phyloP scores from a whole-genome alignment of 805 yeast species.

The Cyberlindnera euphorbiiphila region DNA sequence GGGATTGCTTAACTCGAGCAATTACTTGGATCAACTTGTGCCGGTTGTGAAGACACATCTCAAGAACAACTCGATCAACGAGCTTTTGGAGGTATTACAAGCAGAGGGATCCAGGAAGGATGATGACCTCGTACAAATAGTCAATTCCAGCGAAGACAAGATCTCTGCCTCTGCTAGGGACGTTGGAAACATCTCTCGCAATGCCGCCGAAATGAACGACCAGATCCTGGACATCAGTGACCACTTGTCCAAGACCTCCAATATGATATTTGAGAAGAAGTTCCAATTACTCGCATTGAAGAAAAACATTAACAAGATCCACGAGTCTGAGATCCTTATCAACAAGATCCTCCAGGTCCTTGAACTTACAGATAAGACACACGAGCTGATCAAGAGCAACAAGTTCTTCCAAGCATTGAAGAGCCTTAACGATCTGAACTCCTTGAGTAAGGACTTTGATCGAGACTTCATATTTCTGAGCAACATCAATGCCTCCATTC shows the following conservation, averaged over 20 bases:
- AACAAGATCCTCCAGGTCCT: conserved; percentile 74
- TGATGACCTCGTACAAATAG: conserved; percentile 54
- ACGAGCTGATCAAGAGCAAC: conserved; percentile 69
- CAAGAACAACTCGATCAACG: conserved; percentile 48
- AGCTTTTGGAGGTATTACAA: conserved; percentile 52
- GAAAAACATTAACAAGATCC: conserved; percentile 61
- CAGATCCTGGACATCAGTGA: conserved; percentile 54
- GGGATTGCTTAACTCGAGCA: conserved; percentile 44
- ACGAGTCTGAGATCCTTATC: conserved; percentile 66
- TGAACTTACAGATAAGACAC: conserved; percentile 81
- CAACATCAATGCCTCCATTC: conserved; percentile 71
- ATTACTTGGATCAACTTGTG: conserved; percentile 74
- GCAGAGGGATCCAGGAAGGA: conserved; percentile 57
- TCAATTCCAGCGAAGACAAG: conserved; percentile 57
- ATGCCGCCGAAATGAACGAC: conserved; percentile 52
- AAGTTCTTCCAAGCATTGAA: conserved; percentile 85
- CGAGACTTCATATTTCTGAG: conserved; percentile 70
- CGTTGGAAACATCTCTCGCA: conserved; percentile 56
- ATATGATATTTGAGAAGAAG: conserved; percentile 59
- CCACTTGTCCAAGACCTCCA: conserved; percentile 60
- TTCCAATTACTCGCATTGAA: conserved; percentile 55
- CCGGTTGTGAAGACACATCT: conserved; percentile 69
- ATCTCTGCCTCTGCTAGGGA: conserved; percentile 57
- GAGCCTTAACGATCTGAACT: conserved; percentile 69
- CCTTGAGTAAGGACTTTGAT: conserved; percentile 66